Evolutionary conservation across 352 stramenopile genomes (phyloP), one percentile per base, ranked within the genome.

Genomic region (Aphanomyces euteiches): DNA sequence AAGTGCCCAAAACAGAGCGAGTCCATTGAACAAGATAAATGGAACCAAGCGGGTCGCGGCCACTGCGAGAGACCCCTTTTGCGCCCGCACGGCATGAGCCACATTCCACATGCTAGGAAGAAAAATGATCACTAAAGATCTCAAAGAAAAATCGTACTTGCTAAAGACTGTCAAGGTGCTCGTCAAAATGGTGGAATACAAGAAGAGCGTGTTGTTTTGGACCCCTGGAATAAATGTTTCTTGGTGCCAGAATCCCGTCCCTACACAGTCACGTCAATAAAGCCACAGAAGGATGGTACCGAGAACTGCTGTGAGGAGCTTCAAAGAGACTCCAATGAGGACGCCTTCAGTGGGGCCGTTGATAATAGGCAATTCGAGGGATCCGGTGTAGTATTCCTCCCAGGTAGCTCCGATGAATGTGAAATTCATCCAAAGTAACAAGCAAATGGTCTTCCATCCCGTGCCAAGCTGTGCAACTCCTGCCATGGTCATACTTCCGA

Each of bases 331-430:
- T 2, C 77, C 87, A 57, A 96, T 89, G 43, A 99, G 72, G 48
- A 99, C 89, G 67, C 97, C 97, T 77, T 99, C 96, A 12, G 83
- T 98, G 2, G 97, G 96, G 17, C 96, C 97, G 80, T 99, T 99
- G 70, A 99, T 89, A 39, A 97, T 82, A 39, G 96, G 96, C 57
- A 99, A 79, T 67, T 98, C 85, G 10, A 99, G 81, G 71, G 91
- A 88, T 36, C 95, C 95, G 1, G 90, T 98, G 82, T 98, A 97
- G 81, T 98, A 98, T 79, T 95, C 87, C 77, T 95, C 87, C 87
- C 87, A 95, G 19, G 87, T 95, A n/a, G 87, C 87, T 47, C 85
- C 92, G 66, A 92, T 90, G 67, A 95, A 95, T 1, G 89, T 83
- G 43, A 87, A 81, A 56, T 93, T 87, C 7, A 73, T 86, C 60